These are phyloP conservation scores for Nevesoporus exiguus DNA, from an alignment of 768 basidiomycete genomes.

Conservation along the genomic window DNA sequence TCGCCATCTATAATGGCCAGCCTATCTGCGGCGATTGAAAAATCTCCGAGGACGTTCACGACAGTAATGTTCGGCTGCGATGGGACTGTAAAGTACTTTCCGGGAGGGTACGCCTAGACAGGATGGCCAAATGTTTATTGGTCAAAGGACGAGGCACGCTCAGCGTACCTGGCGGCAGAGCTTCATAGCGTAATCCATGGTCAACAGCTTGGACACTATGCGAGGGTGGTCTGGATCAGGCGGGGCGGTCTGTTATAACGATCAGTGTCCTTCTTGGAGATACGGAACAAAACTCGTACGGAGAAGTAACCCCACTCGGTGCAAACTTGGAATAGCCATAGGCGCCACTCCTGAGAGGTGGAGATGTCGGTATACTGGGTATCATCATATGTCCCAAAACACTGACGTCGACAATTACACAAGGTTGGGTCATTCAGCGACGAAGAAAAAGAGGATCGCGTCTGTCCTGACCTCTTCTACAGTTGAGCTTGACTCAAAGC, in stretches of 20 bases:
- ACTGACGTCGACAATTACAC: conserved; percentile 43
- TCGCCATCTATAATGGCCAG: conserved; percentile 89
- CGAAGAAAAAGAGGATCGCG: not conserved
- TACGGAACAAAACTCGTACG: conserved; percentile 37
- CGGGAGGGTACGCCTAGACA: conserved; percentile 69
- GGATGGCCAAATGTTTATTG: not conserved
- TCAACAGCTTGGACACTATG: conserved; percentile 77
- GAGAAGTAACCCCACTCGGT: conserved; percentile 96
- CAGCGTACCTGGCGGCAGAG: conserved; percentile 57
- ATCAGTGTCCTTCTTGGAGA: not conserved
- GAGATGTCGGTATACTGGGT: conserved; percentile 56
- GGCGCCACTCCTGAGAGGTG: conserved; percentile 73
- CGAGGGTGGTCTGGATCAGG: conserved; percentile 65
- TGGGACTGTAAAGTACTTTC: conserved; percentile 71
- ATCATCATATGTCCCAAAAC: conserved; percentile 83
- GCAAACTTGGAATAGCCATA: conserved; percentile 91
- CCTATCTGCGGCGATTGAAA: conserved; percentile 72
- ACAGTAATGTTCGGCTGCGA: conserved; percentile 70
- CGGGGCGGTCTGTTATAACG: conserved; percentile 57
- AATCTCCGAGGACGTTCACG: conserved; percentile 85
- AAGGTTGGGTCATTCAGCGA: not conserved
- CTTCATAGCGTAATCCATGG: conserved; percentile 66
- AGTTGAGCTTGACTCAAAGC: conserved; percentile 41
- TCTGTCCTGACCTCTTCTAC: conserved; percentile 48
- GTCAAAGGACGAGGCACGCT: not conserved